These are phyloP conservation scores for Backusella psychrophila DNA, from an alignment of 192 early-diverging fungal species.

Conservation along the genomic window DNA sequence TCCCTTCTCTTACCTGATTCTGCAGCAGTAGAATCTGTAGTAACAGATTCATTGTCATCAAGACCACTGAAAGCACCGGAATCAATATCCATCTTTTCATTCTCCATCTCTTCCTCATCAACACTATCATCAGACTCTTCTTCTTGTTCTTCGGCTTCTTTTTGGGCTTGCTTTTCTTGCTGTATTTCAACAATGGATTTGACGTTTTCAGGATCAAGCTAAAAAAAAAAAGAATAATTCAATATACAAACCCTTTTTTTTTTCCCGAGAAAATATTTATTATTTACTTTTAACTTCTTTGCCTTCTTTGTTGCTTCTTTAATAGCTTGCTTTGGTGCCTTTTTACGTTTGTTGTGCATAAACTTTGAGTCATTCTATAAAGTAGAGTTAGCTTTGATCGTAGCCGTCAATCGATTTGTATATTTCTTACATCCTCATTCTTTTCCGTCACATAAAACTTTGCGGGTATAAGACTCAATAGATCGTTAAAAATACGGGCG, in stretches of 20 bases:
- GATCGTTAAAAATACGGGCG: slow-evolving; percentile 66
- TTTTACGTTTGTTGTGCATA: slow-evolving; percentile 83
- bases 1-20: neutral
- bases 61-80: slow-evolving; percentile 24
- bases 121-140: slow-evolving; percentile 39
- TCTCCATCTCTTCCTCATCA: slow-evolving; percentile 35
- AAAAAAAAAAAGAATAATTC: neutral
- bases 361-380: slow-evolving; percentile 40
- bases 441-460: slow-evolving; percentile 77
- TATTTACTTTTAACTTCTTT: slow-evolving; percentile 76
- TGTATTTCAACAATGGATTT: slow-evolving; percentile 73
- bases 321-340: slow-evolving; percentile 70
- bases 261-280: slow-evolving; percentile 3
- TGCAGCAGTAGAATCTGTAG: neutral
- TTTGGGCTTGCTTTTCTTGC: slow-evolving; percentile 44
- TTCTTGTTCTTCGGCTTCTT: slow-evolving; percentile 31
- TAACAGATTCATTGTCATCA: slow-evolving; percentile 12
- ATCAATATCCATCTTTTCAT: slow-evolving; percentile 28
- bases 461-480: slow-evolving; percentile 82
- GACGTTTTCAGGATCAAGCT: slow-evolving; percentile 81
- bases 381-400: neutral
- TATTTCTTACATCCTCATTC: slow-evolving; percentile 42
- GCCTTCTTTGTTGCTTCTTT: slow-evolving; percentile 80
- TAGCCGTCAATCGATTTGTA: slow-evolving; percentile 6
- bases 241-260: slow-evolving; percentile 8